Conservation (phyloP, 352 stramenopile genomes). For the Phytophthora tentaculata region DNA sequence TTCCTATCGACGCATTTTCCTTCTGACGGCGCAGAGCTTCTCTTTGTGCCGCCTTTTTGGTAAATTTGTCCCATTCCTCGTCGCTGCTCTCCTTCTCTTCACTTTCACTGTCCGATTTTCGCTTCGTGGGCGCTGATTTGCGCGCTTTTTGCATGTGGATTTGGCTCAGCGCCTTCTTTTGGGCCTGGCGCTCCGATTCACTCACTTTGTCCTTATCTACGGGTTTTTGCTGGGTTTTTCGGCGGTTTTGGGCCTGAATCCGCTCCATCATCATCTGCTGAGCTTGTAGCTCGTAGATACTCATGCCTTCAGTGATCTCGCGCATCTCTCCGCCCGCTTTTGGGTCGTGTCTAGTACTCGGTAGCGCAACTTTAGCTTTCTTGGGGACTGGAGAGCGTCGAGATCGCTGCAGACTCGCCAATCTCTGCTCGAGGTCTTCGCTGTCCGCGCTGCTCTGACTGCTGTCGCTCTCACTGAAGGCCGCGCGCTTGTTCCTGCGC, state of each 20-base stretch:
- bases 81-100: slow-evolving; percentile 21
- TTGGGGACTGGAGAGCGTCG: neutral
- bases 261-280: slow-evolving; percentile 53
- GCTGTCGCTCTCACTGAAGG: slow-evolving; percentile 19
- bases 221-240: slow-evolving; percentile 15
- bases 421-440: slow-evolving; percentile 9
- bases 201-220: neutral
- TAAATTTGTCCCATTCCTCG: slow-evolving; percentile 28
- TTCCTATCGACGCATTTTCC: neutral
- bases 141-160: slow-evolving; percentile 16
- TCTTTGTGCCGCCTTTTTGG: slow-evolving; percentile 20
- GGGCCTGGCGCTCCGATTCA: slow-evolving; percentile 11
- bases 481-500: slow-evolving; percentile 16
- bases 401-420: slow-evolving; percentile 14
- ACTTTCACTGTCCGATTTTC: slow-evolving; percentile 5
- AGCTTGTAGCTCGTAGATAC: slow-evolving; percentile 54
- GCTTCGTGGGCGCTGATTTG: slow-evolving; percentile 8
- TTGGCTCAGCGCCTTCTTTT: slow-evolving; percentile 8
- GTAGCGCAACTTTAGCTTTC: slow-evolving; percentile 28
- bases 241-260: slow-evolving; percentile 42
- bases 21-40: slow-evolving; percentile 17
- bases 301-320: slow-evolving; percentile 49
- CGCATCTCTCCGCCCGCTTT: slow-evolving; percentile 21
- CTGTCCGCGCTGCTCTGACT: slow-evolving; percentile 21
- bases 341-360: neutral